Conservation (phyloP, 2,329 filamentous ascomycete species). For the Exophiala xenobiotica region DNA sequence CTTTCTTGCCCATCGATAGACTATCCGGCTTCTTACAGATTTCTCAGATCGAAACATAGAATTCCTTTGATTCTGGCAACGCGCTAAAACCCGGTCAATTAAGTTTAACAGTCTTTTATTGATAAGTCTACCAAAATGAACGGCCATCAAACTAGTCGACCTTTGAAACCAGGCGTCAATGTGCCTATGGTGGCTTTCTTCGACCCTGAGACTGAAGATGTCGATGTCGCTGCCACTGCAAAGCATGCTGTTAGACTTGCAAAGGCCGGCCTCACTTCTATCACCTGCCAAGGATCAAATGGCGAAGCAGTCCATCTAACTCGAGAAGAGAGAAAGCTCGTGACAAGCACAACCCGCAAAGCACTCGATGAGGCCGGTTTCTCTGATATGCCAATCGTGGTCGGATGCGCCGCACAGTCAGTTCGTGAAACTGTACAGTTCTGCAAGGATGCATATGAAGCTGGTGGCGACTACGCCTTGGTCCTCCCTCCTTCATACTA, state of each 20-base stretch:
- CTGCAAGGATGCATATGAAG: conserved; percentile 65
- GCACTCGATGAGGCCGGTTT: conserved; percentile 68
- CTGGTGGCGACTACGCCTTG: conserved; percentile 73
- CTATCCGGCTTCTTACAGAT: too few relatives aligned
- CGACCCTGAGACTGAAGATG: conserved; percentile 60
- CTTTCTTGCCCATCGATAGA: too few relatives aligned
- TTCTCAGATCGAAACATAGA: too few relatives aligned
- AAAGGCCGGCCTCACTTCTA: conserved; percentile 66
- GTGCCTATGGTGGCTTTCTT: conserved; percentile 76
- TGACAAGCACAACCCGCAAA: conserved; percentile 68
- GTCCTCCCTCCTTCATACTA: conserved; percentile 78
- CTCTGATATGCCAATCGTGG: conserved; percentile 65
- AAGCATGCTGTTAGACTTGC: conserved; percentile 67
- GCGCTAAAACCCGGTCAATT: neutral
- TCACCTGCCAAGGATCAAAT: conserved; percentile 78
- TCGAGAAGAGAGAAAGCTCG: conserved; percentile 65
- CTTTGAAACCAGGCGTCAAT: conserved; percentile 57
- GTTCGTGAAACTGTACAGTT: conserved; percentile 70
- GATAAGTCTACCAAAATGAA: conserved; percentile 19
- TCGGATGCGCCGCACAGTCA: conserved; percentile 72
- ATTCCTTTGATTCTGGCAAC: too few relatives aligned
- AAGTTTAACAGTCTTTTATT: neutral
- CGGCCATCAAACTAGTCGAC: conserved; percentile 20
- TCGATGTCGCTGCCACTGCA: conserved; percentile 63
- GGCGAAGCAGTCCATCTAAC: conserved; percentile 79